Evolutionary conservation across 768 basidiomycete species (phyloP), one percentile per base, ranked within the genome.

Genomic region (Panaeolus cyanescens): DNA sequence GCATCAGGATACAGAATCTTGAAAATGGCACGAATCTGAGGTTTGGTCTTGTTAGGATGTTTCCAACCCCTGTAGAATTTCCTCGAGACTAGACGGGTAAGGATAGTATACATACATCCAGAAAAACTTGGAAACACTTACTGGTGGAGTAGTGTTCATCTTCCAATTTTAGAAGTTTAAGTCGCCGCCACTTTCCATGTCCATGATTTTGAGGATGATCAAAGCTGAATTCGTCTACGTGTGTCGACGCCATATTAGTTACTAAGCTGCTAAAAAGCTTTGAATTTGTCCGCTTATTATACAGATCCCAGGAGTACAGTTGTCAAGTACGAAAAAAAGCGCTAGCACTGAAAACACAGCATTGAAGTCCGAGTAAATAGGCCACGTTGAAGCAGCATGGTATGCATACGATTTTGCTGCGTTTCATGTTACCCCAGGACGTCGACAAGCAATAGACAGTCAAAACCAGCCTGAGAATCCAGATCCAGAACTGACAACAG

Each of bases 11-110:
- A 80, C 36, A 86, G 70, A 31, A 88, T 73, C 65, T 80, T 84
- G 70, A 82, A 86, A 9, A 88, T 72, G 5, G 76, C 76, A 45
- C 79, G 80, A 36, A 88, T 68, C 20, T 75, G 71, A 2, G 85
- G 86, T 60, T 70, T 78, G 9, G 72, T 64, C 67, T 86, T 87
- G 62, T 83, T 76, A 1, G 80, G 76, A 68, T 88, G 86, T 54
- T 74, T 78, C 86, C 86, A 88, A 32, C 81, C 83, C 63, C 80
- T 80, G 55, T 71, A 63, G 62, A 88, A 87, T 36, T 79, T 72
- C 28, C 74, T 77, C 63, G 82, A 79, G 15, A 86, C 86, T 87
- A 56, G 5, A 59, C 22, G 58, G 22, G 39, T 32, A 45, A 50
- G 13, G 9, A 61, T 17, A 36, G 58, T 53, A 3, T 30, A 55